Evolutionary conservation across 192 early-diverging fungal genomes (phyloP), one percentile per base, ranked within the genome.

Genomic region (Phlyctochytrium arcticum): DNA sequence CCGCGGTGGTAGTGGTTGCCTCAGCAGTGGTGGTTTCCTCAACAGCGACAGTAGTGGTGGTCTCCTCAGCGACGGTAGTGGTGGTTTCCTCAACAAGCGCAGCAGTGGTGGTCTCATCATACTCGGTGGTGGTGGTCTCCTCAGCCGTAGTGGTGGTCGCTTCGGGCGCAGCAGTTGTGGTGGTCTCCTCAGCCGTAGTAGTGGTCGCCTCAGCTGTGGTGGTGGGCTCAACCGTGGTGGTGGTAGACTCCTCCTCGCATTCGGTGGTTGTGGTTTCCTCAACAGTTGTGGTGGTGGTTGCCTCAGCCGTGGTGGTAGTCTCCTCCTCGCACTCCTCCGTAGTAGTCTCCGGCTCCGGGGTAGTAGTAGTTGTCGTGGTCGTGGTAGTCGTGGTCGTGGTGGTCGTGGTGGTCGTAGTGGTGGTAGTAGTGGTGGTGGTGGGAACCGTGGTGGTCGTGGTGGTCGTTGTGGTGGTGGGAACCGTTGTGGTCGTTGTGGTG

Each of bases 391-490:
- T 53, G 10, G n/a, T 26, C 26, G n/a, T 26, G 2, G 50, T 63
- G 12, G 57, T 66, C 7, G 62, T 63, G 12, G 57, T 66, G 15
- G 62, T 24, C 0, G n/a, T 57, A 9, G 49, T 51, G 17, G 59
- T 65, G 29, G 57, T 65, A 24, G 61, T 31, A n/a, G 12, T 36
- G 51, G 53, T 65, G 0, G 64, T 42, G 0, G 64, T 54, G 31
- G 67, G 1, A 1, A 47, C 53, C 2, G 19, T 31, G 33, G 60
- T 50, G 57, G 21, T 65, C 34, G 29, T 34, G 36, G 46, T 32
- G 15, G 27, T 27, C 17, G 64, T 37, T 35, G 64, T 32, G 15
- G 57, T 46, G 5, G 68, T 10, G 42, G 62, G 54, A 1, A 60
- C 39, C 9, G 67, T 4, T 0, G 48, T 53, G 7, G 24, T 32